Evolutionary conservation across 306 rosid species (phyloP).

Genomic region (Gleditsia sinensis): DNA sequence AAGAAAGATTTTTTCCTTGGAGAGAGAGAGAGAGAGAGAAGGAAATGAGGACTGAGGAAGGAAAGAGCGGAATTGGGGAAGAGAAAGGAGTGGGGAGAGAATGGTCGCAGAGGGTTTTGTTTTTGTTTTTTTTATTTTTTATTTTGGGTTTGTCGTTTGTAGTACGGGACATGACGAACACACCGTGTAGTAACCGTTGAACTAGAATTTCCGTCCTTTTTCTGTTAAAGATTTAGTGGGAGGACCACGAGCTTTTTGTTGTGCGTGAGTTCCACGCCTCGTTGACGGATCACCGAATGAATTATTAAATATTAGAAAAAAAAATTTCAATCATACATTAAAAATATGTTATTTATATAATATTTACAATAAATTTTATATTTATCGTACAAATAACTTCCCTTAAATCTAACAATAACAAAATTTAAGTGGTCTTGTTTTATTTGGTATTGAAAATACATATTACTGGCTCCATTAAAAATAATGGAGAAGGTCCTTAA

Average conservation of each 20-base stretch:
- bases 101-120: not conserved
- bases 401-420: too few relatives aligned
- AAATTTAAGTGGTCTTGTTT: too few relatives aligned
- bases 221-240: not conserved
- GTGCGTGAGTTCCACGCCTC: conserved; percentile 42
- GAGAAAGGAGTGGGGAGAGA: conserved; percentile 6
- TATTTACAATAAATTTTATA: too few relatives aligned
- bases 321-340: too few relatives aligned
- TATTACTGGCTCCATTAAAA: too few relatives aligned
- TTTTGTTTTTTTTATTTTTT: not conserved
- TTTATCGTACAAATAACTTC: too few relatives aligned
- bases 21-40: not conserved
- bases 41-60: conserved; percentile 21
- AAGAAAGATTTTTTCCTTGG: too few relatives aligned
- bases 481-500: too few relatives aligned
- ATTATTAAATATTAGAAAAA: too few relatives aligned
- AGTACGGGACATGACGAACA: conserved; percentile 36
- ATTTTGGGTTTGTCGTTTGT: conserved; percentile 43
- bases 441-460: too few relatives aligned
- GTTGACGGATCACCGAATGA: too few relatives aligned
- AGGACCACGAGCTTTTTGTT: not conserved
- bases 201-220: conserved; percentile 38
- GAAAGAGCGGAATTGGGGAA: conserved; percentile 38
- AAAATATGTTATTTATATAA: too few relatives aligned
- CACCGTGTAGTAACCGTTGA: conserved; percentile 69